phyloP scores from a whole-genome alignment of 306 rosid genomes.

The Ormosia semicastrata region DNA sequence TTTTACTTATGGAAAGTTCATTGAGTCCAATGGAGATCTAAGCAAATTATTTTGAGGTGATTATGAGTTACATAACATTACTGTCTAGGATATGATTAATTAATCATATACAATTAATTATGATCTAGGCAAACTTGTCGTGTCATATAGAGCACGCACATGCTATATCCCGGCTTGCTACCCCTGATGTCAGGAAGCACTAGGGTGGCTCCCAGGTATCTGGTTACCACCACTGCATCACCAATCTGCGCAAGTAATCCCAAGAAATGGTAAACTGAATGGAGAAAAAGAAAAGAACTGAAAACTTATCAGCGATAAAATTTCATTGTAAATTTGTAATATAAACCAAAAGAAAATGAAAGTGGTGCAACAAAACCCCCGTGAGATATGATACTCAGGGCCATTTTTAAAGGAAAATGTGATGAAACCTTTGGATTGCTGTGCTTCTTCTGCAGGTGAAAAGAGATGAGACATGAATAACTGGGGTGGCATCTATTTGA shows the following conservation, averaged over 20 bases:
- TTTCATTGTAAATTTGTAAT: not conserved
- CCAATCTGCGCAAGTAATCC: conserved; percentile 34
- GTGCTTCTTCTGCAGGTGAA: conserved; percentile 20
- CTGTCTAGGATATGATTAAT: not conserved
- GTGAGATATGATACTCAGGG: conserved; percentile 44
- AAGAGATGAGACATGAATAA: not conserved
- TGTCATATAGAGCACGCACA: conserved; percentile 19
- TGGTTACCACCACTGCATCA: conserved; percentile 45
- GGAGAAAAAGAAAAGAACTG: not conserved
- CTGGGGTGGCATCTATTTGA: not conserved
- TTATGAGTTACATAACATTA: not conserved
- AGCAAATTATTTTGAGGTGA: not conserved
- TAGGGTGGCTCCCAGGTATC: conserved; percentile 44
- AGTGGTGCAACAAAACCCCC: conserved; percentile 22
- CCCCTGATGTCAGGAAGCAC: conserved; percentile 43
- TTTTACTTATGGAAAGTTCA: not conserved
- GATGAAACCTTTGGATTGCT: conserved; percentile 37
- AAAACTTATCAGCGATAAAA: not conserved
- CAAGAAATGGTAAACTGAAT: not conserved
- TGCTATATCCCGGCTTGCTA: conserved; percentile 31
- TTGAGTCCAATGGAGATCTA: no score
- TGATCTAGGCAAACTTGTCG: not conserved
- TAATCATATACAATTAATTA: not conserved
- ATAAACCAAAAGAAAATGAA: not conserved
- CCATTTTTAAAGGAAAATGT: conserved; percentile 41